Conservation (phyloP, 139 green algal genomes). For the Coelastrella sp. region DNA sequence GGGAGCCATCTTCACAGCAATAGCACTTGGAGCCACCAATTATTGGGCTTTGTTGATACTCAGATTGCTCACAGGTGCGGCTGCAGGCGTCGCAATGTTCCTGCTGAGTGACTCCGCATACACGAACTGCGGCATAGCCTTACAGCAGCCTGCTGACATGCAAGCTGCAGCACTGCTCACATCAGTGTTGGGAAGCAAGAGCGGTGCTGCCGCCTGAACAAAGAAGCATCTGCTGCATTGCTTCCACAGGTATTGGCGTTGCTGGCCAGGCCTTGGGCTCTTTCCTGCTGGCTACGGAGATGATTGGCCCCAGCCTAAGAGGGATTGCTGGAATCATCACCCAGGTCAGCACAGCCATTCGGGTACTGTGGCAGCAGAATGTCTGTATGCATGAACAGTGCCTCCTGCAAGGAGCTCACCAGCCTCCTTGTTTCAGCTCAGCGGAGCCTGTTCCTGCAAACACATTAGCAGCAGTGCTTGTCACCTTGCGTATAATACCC, state of each 20-base stretch:
- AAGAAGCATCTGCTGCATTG: no score
- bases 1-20: constrained; percentile 34
- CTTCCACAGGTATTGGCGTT: constrained; percentile 52
- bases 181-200: no score
- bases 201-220: no score
- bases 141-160: background rate
- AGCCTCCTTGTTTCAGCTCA: no score
- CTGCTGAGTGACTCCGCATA: no score
- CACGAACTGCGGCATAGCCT: background rate
- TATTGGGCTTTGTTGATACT: constrained; percentile 67
- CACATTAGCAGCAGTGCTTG: no score
- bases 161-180: background rate
- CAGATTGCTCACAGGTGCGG: constrained; percentile 59
- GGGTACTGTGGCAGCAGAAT: no score
- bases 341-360: background rate
- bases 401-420: no score
- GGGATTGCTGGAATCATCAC: constrained; percentile 48
- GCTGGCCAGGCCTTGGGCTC: constrained; percentile 62
- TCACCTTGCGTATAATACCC: no score
- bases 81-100: background rate
- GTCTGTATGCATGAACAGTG: no score
- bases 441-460: no score
- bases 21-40: constrained; percentile 42
- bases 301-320: constrained; percentile 66
- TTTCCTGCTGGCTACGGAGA: constrained; percentile 68